These are phyloP conservation scores for Salvia hispanica DNA, from an alignment of 257 asterid species.

Conservation along the genomic window DNA sequence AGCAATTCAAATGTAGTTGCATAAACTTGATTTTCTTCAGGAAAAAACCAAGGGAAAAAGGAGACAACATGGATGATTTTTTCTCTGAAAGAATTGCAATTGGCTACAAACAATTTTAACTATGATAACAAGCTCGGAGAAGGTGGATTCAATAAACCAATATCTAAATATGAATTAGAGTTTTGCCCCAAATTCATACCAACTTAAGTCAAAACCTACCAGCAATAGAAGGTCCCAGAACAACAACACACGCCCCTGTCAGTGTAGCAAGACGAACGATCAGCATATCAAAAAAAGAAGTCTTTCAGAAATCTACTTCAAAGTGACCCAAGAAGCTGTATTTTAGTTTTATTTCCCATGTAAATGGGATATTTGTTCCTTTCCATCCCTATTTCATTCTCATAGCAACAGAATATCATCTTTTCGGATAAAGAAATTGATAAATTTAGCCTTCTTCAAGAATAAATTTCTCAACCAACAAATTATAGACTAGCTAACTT, in stretches of 20 bases:
- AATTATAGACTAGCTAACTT: no score
- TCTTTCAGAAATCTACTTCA: conserved; percentile 14
- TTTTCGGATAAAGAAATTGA: background rate
- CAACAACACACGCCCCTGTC: conserved; percentile 90
- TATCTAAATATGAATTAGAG: no score
- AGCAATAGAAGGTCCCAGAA: conserved; percentile 97
- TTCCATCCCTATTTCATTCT: background rate
- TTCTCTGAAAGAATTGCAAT: no score
- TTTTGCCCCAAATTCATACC: background rate
- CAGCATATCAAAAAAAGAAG: conserved; percentile 44
- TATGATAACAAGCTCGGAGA: no score
- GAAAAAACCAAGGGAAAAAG: no score
- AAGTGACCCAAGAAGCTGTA: background rate
- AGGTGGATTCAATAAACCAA: no score
- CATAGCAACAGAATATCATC: background rate
- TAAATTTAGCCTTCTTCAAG: background rate
- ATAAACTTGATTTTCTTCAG: no score
- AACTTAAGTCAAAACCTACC: conserved; percentile 45
- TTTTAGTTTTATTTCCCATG: background rate
- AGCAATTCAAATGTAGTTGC: no score
- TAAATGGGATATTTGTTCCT: background rate
- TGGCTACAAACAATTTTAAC: no score
- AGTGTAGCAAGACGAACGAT: conserved; percentile 92
- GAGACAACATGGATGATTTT: no score
- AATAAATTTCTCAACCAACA: background rate